Conservation (phyloP, 257 asterid genomes). For the Penstemon newberryi region DNA sequence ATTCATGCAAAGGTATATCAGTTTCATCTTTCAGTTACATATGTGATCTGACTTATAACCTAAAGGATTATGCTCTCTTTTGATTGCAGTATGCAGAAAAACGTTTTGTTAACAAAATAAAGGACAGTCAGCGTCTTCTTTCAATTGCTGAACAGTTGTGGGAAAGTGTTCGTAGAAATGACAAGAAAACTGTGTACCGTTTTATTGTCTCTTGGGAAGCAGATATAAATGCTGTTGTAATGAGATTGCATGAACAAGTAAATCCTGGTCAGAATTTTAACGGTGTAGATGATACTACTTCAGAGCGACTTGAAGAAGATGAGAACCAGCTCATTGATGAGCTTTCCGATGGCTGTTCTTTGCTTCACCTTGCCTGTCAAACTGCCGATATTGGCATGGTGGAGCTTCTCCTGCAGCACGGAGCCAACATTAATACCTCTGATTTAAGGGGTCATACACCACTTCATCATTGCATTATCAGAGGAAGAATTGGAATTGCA, state of each 20-base stretch:
- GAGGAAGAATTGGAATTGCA: slow-evolving; percentile 63
- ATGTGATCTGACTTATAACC: background rate
- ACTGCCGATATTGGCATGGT: slow-evolving; percentile 85
- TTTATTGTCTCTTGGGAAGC: slow-evolving; percentile 62
- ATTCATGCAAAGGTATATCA: slow-evolving; percentile 80
- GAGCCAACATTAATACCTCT: slow-evolving; percentile 57
- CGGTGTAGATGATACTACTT: slow-evolving; percentile 39
- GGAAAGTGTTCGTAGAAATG: slow-evolving; percentile 75
- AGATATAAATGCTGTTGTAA: slow-evolving; percentile 63
- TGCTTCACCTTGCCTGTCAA: slow-evolving; percentile 93
- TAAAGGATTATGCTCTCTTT: slow-evolving; percentile 26
- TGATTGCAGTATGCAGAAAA: slow-evolving; percentile 69
- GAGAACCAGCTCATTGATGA: slow-evolving; percentile 43
- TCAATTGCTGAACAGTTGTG: slow-evolving; percentile 75
- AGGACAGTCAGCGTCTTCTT: slow-evolving; percentile 49
- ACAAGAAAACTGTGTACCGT: slow-evolving; percentile 80
- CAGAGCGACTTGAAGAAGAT: slow-evolving; percentile 37
- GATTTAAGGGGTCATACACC: slow-evolving; percentile 83
- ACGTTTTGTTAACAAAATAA: slow-evolving; percentile 60
- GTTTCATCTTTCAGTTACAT: no score
- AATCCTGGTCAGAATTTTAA: slow-evolving; percentile 36
- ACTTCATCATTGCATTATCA: slow-evolving; percentile 69
- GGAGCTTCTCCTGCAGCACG: slow-evolving; percentile 90
- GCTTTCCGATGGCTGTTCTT: slow-evolving; percentile 62
- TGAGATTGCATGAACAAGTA: slow-evolving; percentile 37